These are phyloP conservation scores for Gossypium australe DNA, from an alignment of 345 rosid species.

Conservation along the genomic window DNA sequence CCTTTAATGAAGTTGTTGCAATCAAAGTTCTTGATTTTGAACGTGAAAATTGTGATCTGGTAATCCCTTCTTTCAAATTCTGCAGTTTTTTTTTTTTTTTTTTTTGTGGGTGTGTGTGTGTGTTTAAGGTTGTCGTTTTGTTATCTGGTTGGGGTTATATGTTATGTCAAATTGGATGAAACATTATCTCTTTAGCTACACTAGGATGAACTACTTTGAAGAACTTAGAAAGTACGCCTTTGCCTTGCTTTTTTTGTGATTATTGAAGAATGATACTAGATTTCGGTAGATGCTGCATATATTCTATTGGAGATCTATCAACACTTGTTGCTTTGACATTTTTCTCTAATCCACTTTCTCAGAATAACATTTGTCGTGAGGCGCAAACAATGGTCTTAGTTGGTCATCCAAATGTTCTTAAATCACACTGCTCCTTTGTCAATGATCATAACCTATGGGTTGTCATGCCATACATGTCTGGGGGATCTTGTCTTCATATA, in stretches of 20 bases:
- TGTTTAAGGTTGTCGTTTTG: not conserved
- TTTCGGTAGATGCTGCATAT: not conserved
- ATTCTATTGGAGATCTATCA: not conserved
- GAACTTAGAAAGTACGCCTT: not conserved
- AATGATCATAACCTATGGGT: constrained; percentile 91
- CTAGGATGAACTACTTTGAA: not conserved
- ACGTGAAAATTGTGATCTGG: constrained; percentile 87
- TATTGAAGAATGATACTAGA: not conserved
- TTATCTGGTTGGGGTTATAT: not conserved
- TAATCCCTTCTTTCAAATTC: constrained; percentile 16
- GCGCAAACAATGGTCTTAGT: constrained; percentile 94
- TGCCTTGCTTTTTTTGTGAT: not conserved
- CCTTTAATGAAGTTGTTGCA: constrained; percentile 71
- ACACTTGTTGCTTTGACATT: not conserved
- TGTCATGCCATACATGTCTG: constrained; percentile 96
- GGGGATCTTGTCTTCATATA: constrained; percentile 97
- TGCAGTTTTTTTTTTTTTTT: constrained; percentile 1
- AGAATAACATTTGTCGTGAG: constrained; percentile 84
- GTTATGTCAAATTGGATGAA: constrained; percentile 3
- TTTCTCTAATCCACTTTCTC: not conserved
- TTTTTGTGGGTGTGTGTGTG: not conserved
- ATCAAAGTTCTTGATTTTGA: constrained; percentile 97
- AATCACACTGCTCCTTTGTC: constrained; percentile 91
- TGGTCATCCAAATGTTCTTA: constrained; percentile 88
- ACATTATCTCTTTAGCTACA: not conserved